Base-by-base conservation (phyloP, 176 grass and related monocot genomes). In the Ananas comosus region DNA sequence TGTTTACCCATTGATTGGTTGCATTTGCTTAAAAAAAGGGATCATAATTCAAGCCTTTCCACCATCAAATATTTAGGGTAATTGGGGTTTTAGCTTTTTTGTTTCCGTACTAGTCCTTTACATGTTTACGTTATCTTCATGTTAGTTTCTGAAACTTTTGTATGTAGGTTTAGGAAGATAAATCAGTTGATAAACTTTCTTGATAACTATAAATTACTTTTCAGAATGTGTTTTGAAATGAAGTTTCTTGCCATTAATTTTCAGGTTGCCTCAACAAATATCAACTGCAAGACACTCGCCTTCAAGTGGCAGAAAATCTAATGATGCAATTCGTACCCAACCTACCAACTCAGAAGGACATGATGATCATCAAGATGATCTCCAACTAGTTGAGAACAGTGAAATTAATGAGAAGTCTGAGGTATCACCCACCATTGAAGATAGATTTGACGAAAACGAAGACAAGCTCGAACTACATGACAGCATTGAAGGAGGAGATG, bases 401-500 rank as follows among this genome's bases (percentile, higher is more conserved):
- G 87, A 85, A 85, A 79, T 78, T 72, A 88, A 83, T 61, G 79
- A 80, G 70, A 78, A 47, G 29, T 82, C 82, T 66, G 73, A 78
- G 82, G 72, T 66, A 13, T 92, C 70, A 70, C 85, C 64, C 25
- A 91, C 75, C 63, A 61, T 75, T 61, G 92, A 91, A 78, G 82
- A 86, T 68, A 82, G 72, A 50, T 80, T 56, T 77, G 80, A 77
- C 79, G 82, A 78, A 49, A 67, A 73, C 50, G 84, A 80, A 51
- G 87, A 85, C 53, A 82, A 57, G 67, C 59, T 87, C 18, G 74
- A 81, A 67, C 75, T 87, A 64, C 72, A 64, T 74, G 88, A 91
- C 78, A 89, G 83, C 79, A 81, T 74, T 78, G 93, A 90, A 73
- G 59, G 49, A 50, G 81, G 76, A 65, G 91, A 88, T 25, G 89